Percentiles rank a stretch among this genome's conserved stretches.
These are phyloP conservation scores for Paecilomyces niveus DNA, from an alignment of 2,329 filamentous ascomycete genomes.

Conservation along the genomic window DNA sequence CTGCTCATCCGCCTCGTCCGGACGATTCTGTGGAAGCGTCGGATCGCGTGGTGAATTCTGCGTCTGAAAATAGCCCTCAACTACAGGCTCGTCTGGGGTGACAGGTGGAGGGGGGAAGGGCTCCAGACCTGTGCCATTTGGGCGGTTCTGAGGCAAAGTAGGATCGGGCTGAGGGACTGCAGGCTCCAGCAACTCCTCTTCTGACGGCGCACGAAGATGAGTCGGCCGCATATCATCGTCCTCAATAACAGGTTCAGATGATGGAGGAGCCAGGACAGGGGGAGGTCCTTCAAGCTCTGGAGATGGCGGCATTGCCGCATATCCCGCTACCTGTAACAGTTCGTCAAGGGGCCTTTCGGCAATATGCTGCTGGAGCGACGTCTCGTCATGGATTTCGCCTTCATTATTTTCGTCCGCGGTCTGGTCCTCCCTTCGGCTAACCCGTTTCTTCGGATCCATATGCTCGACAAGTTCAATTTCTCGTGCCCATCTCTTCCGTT, in stretches of 20 bases:
- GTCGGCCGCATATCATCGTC: constrained; percentile 17
- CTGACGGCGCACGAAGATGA: constrained; percentile 9
- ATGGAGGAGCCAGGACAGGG: constrained; percentile 18
- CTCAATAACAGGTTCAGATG: constrained; percentile 10
- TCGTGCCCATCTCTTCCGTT: constrained; percentile 49
- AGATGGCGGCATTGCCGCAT: constrained; percentile 21
- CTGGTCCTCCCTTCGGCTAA: constrained; percentile 8
- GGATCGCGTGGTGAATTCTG: constrained; percentile 25
- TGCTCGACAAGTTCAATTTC: constrained; percentile 34
- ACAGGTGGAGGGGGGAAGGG: constrained; percentile 6
- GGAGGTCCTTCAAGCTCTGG: constrained; percentile 13
- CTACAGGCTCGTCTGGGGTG: constrained; percentile 1
- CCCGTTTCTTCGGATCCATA: constrained; percentile 19
- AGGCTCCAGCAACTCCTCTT: neutral
- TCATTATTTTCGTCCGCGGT: constrained; percentile 16
- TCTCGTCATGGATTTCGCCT: constrained; percentile 18
- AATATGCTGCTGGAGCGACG: constrained; percentile 21
- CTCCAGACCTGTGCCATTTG: constrained; percentile 6
- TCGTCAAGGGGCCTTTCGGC: constrained; percentile 35
- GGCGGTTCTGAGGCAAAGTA: constrained; percentile 11
- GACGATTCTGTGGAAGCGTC: constrained; percentile 41
- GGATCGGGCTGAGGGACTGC: constrained; percentile 1
- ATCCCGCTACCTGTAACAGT: constrained; percentile 36
- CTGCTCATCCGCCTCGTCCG: constrained; percentile 22
- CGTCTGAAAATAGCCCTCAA: constrained; percentile 4